Evolutionary conservation across 495 filamentous ascomycete genomes (phyloP), one percentile per base, ranked within the genome.

Genomic region (Aspergillus carlsbadensis): DNA sequence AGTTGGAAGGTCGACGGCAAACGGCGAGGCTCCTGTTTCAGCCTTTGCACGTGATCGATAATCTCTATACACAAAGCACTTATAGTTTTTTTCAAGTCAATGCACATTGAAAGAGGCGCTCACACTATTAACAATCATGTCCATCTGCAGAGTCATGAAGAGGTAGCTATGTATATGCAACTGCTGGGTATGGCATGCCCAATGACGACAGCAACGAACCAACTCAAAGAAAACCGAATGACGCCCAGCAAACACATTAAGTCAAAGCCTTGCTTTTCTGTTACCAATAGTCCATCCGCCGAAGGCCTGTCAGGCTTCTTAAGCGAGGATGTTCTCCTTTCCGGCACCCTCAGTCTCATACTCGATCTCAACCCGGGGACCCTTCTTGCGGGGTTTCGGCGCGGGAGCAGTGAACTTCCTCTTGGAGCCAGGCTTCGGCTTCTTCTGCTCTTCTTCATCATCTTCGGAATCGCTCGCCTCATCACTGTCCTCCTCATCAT

Each of bases 321-420:
- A 79, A 42, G 74, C 78, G 66, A 80, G 60, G 40, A 79, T 35
- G 54, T 67, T 70, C 51, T 82, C 78, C 63, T 74, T 77, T 40
- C 70, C 72, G 57, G 74, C 69, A 31, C 65, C 77, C 67, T 89
- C 87, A 10, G 78, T 80, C 63, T 90, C 87, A 57, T 87, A 86
- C 71, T 91, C 88, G 56, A 89, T 84, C 74, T 89, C 87, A 60
- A 84, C 74, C 48, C 78, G 78, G 39, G 82, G 76, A 29, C 77
- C 77, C 76, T 90, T 90, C 78, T 86, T 89, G 71, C 85, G 80
- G 33, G 85, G 78, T 69, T 84, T 83, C 37, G 74, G 60, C 57
- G 79, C 79, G 24, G 83, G 74, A 26, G 79, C 79, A 55, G 71
- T 76, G 61, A 79, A 79, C 81, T 90, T 91, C 66, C 88, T 74